Evolutionary conservation across 176 grass and related monocot genomes (phyloP).

Genomic region (Melocanna baccifera): DNA sequence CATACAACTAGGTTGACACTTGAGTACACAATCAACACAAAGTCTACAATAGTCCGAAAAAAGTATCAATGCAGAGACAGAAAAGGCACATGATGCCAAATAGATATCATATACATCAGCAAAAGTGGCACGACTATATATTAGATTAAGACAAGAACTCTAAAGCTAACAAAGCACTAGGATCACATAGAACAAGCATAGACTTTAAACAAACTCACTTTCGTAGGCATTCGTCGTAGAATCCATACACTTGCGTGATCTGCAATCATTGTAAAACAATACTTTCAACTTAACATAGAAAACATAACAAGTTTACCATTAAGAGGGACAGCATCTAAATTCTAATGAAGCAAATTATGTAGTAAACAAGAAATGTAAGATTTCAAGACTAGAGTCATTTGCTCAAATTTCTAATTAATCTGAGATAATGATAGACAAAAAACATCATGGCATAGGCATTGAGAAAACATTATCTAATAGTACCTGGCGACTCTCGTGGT

Average conservation of each 20-base stretch:
- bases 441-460: background rate
- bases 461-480: background rate
- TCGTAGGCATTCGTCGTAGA: slow-evolving; percentile 91
- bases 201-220: slow-evolving; percentile 65
- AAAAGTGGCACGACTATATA: background rate
- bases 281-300: slow-evolving; percentile 26
- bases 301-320: background rate
- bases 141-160: slow-evolving; percentile 5
- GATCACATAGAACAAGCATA: background rate
- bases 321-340: background rate
- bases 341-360: background rate
- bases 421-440: background rate
- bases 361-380: background rate
- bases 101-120: background rate
- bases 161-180: slow-evolving; percentile 2
- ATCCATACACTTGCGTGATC: slow-evolving; percentile 98
- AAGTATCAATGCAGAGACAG: background rate
- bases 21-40: slow-evolving; percentile 1
- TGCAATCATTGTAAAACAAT: slow-evolving; percentile 43
- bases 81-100: background rate
- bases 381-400: background rate
- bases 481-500: slow-evolving; percentile 95
- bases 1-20: background rate
- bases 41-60: background rate
- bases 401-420: background rate